Evolutionary conservation across 768 basidiomycete species (phyloP).

Genomic region (Cantharellus cinnabarinus): DNA sequence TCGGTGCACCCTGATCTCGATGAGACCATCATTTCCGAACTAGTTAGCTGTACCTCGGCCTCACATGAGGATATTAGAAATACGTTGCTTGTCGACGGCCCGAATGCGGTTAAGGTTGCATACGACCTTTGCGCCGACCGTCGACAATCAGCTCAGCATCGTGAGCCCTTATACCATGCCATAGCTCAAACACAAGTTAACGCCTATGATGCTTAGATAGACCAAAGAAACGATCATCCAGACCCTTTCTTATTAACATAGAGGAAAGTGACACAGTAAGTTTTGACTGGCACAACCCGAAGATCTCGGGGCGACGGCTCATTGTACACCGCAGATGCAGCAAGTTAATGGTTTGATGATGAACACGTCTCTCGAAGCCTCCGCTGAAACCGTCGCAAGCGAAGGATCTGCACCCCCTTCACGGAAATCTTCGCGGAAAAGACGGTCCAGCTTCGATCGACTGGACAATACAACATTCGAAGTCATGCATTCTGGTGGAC

Average conservation of each 20-base stretch:
- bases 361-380: too few relatives aligned
- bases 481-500: too few relatives aligned
- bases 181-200: not conserved
- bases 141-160: slow-evolving; percentile 9
- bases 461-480: too few relatives aligned
- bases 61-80: slow-evolving; percentile 77
- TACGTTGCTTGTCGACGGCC: slow-evolving; percentile 63
- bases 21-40: slow-evolving; percentile 46
- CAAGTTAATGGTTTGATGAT: too few relatives aligned
- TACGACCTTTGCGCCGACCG: slow-evolving; percentile 88
- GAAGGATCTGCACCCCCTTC: too few relatives aligned
- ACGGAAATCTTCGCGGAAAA: too few relatives aligned
- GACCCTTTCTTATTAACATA: not conserved
- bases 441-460: too few relatives aligned
- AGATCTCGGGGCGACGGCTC: too few relatives aligned
- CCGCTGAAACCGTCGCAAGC: too few relatives aligned
- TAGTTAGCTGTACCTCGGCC: slow-evolving; percentile 54
- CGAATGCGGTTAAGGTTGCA: slow-evolving; percentile 89
- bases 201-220: not conserved
- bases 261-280: slow-evolving; percentile 4
- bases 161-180: not conserved
- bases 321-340: too few relatives aligned
- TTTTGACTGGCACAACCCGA: too few relatives aligned
- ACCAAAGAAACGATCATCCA: not conserved
- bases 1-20: slow-evolving; percentile 15